Evolutionary conservation across 192 early-diverging fungal genomes (phyloP), one percentile per base, ranked within the genome.

Genomic region (Coemansia sp.): DNA sequence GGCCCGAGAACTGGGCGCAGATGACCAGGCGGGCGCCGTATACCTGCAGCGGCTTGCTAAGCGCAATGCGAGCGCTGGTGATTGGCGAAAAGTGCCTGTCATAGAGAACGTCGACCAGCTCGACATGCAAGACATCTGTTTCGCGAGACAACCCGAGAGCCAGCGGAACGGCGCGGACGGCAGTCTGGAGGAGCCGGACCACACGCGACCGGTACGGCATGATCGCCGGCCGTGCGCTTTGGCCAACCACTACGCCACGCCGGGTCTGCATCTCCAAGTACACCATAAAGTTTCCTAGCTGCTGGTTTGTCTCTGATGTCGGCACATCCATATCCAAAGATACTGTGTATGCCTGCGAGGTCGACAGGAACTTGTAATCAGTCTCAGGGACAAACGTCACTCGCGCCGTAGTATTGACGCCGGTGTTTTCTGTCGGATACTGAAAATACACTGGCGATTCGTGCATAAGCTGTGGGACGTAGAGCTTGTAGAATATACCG

Each of bases 231-330:
- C 89, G 83, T 7, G 65, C 65, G 53, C 77, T 56, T 25, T 46
- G 25, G 21, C 76, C 66, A 8, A 82, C 65, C 0, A 68, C 68
- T 37, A 57, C 35, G 58, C 79, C 85, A 3, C 46, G 55, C 16
- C 73, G 51, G 29, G 70, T 67, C n/a, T 65, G 68, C 33, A 92
- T 66, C 26, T 86, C 82, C 40, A 90, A 28, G 16, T 63, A 49
- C 20, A 92, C 82, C 90, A 92, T 92, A 66, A 92, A 89, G 74
- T 85, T 88, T 59, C 84, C 87, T 31, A 87, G 61, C 18, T 75
- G 56, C 23, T 81, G 74, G 79, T 92, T 92, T 20, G 66, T 28
- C 8, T 82, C 77, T 0, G 89, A 86, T 34, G 86, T 81, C 2
- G 90, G 90, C 30, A 87, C 86, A 4, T 58, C 37, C 10, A 92